These are phyloP conservation scores for Bretziella fagacearum DNA, from an alignment of 2,329 filamentous ascomycete species.

Conservation along the genomic window DNA sequence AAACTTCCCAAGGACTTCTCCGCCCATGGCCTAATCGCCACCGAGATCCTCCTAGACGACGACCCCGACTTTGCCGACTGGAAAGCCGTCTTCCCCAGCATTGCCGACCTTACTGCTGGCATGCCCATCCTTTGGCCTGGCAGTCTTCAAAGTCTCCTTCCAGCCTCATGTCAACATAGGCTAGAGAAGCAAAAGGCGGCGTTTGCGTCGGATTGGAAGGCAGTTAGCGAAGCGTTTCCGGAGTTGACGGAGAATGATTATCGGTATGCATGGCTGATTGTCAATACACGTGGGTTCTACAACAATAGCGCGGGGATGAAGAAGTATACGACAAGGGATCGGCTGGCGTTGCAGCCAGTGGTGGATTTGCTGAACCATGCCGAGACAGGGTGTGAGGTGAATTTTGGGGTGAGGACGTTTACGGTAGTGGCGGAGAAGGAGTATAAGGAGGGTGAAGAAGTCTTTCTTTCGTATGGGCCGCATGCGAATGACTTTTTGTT, in stretches of 20 bases:
- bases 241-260: slow-evolving; percentile 26
- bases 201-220: slow-evolving; percentile 26
- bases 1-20: slow-evolving; percentile 37
- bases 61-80: slow-evolving; percentile 34
- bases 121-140: slow-evolving; percentile 34
- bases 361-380: slow-evolving; percentile 54
- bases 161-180: slow-evolving; percentile 27
- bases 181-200: slow-evolving; percentile 35
- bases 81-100: slow-evolving; percentile 50
- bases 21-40: slow-evolving; percentile 57
- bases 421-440: slow-evolving; percentile 33
- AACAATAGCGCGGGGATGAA: slow-evolving; percentile 31
- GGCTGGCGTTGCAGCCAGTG: slow-evolving; percentile 53
- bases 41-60: slow-evolving; percentile 32
- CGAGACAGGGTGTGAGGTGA: slow-evolving; percentile 33
- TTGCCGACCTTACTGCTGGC: slow-evolving; percentile 34
- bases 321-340: slow-evolving; percentile 32
- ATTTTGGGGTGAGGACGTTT: slow-evolving; percentile 34
- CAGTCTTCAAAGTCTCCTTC: slow-evolving; percentile 30
- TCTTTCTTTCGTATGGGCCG: slow-evolving; percentile 51
- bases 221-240: slow-evolving; percentile 21
- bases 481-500: slow-evolving; percentile 59
- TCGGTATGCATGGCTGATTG: slow-evolving; percentile 39
- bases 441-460: slow-evolving; percentile 43
- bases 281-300: slow-evolving; percentile 48